Evolutionary conservation across 441 rosid genomes (phyloP).

Genomic region (Hypseocharis bilobata): DNA sequence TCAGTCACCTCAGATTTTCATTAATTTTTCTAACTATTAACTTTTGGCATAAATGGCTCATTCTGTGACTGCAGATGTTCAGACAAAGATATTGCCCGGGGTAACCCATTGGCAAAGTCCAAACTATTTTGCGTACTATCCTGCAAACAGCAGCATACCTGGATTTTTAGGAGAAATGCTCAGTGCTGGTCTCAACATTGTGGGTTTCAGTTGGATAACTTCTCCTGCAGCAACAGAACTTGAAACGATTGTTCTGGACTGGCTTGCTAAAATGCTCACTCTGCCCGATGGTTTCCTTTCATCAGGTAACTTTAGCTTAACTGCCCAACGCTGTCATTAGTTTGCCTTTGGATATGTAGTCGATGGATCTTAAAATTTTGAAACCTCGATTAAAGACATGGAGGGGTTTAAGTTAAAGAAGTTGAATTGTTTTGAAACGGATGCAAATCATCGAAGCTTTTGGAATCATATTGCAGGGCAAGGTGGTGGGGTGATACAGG

Average conservation of each 20-base stretch:
- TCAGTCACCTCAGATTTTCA: neutral
- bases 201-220: slow-evolving; percentile 78
- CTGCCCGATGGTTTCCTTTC: slow-evolving; percentile 70
- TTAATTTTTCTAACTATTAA: neutral
- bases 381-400: neutral
- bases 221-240: slow-evolving; percentile 88
- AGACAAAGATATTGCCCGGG: slow-evolving; percentile 66
- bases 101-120: slow-evolving; percentile 91
- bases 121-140: slow-evolving; percentile 61
- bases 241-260: slow-evolving; percentile 71
- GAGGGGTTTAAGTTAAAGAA: neutral
- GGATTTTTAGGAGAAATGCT: slow-evolving; percentile 91
- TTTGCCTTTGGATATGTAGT: neutral
- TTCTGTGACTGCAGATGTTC: slow-evolving; percentile 42
- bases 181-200: slow-evolving; percentile 58
- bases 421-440: neutral
- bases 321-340: neutral
- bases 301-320: slow-evolving; percentile 28
- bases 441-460: slow-evolving; percentile 10
- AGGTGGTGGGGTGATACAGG: slow-evolving; percentile 88
- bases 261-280: slow-evolving; percentile 72
- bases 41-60: neutral
- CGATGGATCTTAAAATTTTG: neutral
- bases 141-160: slow-evolving; percentile 66
- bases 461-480: slow-evolving; percentile 39